Conservation (phyloP, 495 filamentous ascomycete species). For the Rhypophila decipiens region DNA sequence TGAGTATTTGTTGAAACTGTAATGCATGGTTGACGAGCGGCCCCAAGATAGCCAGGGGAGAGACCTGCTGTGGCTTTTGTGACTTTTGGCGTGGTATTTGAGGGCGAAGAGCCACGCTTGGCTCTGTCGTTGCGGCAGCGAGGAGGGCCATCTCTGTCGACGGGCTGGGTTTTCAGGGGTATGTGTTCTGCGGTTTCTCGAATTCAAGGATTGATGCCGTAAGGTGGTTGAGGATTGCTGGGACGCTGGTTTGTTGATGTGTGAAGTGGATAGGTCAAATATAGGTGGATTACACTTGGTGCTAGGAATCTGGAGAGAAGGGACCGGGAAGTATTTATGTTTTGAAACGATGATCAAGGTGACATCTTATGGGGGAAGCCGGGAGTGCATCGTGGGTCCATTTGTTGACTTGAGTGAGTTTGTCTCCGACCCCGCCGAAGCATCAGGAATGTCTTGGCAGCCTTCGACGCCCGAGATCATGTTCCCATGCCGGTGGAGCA, state of each 20-base stretch:
- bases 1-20: slow-evolving; percentile 25
- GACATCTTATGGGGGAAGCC: neutral
- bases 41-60: slow-evolving; percentile 6
- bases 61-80: slow-evolving; percentile 13
- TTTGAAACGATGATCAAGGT: neutral
- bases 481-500: too few relatives aligned
- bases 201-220: too few relatives aligned
- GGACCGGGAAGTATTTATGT: neutral
- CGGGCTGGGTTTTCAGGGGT: too few relatives aligned
- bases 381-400: too few relatives aligned
- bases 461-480: neutral
- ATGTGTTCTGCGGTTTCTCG: too few relatives aligned
- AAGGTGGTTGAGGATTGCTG: too few relatives aligned
- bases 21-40: slow-evolving; percentile 22
- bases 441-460: neutral
- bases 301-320: neutral
- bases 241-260: too few relatives aligned
- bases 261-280: too few relatives aligned
- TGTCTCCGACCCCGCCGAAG: neutral
- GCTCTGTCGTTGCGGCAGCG: slow-evolving; percentile 23
- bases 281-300: too few relatives aligned
- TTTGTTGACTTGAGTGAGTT: neutral
- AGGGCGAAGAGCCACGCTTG: slow-evolving; percentile 15
- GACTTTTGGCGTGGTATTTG: slow-evolving; percentile 14
- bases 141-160: slow-evolving; percentile 28